Evolutionary conservation across 2,329 filamentous ascomycete genomes (phyloP).

Genomic region (Penicillium fuscoglaucum): DNA sequence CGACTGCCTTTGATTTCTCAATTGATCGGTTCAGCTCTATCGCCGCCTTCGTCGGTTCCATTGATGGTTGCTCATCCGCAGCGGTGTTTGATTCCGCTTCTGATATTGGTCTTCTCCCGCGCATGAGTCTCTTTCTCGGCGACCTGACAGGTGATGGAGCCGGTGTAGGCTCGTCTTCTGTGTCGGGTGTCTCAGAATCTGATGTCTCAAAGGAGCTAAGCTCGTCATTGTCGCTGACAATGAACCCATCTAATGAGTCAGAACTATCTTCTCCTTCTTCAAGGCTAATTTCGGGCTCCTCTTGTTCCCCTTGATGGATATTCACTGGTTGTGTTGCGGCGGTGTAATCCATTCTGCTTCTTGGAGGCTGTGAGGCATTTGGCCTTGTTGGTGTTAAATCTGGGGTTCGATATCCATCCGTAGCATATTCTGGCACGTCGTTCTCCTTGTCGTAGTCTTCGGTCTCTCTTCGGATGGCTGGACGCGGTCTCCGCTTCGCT

Average conservation of each 20-base stretch:
- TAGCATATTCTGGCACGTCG: conserved; percentile 30
- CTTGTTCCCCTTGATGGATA: conserved; percentile 25
- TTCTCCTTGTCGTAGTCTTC: conserved; percentile 40
- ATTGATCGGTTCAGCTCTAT: neutral
- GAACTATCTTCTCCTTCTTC: conserved; percentile 37
- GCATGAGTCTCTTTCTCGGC: conserved; percentile 35
- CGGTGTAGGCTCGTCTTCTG: conserved; percentile 26
- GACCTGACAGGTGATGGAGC: conserved; percentile 21
- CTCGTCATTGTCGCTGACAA: conserved; percentile 44
- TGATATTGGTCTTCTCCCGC: conserved; percentile 34
- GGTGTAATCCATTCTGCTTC: conserved; percentile 12
- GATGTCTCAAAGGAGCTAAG: conserved; percentile 37
- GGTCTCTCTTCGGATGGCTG: conserved; percentile 27
- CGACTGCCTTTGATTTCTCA: neutral
- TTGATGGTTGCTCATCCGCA: neutral
- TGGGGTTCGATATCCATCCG: conserved; percentile 13
- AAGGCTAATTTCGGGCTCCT: conserved; percentile 31
- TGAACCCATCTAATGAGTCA: conserved; percentile 43
- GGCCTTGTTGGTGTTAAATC: conserved; percentile 24
- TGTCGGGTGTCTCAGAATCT: conserved; percentile 32
- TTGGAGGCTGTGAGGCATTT: conserved; percentile 10
- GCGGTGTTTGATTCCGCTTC: conserved; percentile 17
- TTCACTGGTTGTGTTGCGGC: conserved; percentile 19
- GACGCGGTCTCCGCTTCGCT: conserved; percentile 25
- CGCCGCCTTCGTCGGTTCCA: neutral